These are phyloP conservation scores for Buddleja alternifolia DNA, from an alignment of 257 asterid species.

Conservation along the genomic window DNA sequence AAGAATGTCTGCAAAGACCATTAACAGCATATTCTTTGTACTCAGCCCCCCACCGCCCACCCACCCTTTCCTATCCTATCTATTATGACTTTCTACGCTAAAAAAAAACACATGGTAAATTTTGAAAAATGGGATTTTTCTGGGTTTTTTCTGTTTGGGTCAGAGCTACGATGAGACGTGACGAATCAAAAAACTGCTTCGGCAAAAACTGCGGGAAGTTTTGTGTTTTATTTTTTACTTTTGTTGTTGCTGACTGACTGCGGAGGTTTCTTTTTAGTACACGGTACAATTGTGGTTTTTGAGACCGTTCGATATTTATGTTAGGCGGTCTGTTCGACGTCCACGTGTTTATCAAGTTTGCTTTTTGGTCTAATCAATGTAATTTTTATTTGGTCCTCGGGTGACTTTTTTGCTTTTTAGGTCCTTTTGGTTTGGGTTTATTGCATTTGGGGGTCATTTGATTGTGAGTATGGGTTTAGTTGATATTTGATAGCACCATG, in stretches of 20 bases:
- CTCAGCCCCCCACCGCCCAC: background rate
- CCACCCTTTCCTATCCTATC: background rate
- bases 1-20: slow-evolving; percentile 32
- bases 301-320: slow-evolving; percentile 3
- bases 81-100: background rate
- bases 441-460: no score
- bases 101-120: background rate
- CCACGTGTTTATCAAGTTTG: background rate
- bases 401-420: no score
- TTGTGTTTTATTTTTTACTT: background rate
- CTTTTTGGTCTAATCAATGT: background rate
- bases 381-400: no score
- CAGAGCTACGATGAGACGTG: background rate
- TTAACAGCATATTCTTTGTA: slow-evolving; percentile 39
- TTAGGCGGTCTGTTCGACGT: background rate
- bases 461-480: no score
- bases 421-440: no score
- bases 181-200: background rate
- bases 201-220: background rate
- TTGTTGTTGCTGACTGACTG: background rate
- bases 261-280: background rate
- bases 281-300: background rate
- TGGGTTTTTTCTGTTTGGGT: no score
- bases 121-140: background rate
- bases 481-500: no score